A percentile compares a stretch with the other conserved stretches of the same genome.
Evolutionary conservation across 2,329 filamentous ascomycete species (phyloP).

Genomic region (Elsinoe batatas): DNA sequence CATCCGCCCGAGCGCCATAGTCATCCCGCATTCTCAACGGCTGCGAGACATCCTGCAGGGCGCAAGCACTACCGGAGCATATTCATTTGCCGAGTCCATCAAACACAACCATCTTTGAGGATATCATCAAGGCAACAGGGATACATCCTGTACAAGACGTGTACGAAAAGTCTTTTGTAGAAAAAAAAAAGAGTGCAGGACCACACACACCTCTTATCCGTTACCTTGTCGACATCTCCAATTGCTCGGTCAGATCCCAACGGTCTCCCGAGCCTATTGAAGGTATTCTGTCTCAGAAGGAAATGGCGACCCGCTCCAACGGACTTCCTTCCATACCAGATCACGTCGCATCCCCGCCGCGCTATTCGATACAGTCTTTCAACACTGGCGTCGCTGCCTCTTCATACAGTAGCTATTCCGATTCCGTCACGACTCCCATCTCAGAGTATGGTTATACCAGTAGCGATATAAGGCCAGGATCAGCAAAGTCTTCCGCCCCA

Average conservation of each 20-base stretch:
- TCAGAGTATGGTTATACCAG: slow-evolving; percentile 12
- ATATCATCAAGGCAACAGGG: too few relatives aligned
- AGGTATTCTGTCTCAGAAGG: neutral
- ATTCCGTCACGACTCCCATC: slow-evolving; percentile 9
- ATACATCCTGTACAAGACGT: too few relatives aligned
- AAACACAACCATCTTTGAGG: neutral
- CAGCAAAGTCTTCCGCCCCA: neutral
- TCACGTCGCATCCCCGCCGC: slow-evolving; percentile 3
- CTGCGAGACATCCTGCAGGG: neutral
- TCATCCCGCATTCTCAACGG: slow-evolving; percentile 6
- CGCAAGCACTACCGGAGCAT: neutral
- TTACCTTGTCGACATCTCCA: slow-evolving; percentile 3
- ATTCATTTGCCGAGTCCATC: neutral
- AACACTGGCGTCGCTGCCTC: neutral
- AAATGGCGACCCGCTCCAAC: slow-evolving; percentile 6
- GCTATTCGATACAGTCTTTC: slow-evolving; percentile 11
- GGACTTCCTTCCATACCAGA: slow-evolving; percentile 11
- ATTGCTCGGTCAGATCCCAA: slow-evolving; percentile 1
- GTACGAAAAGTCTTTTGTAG: neutral
- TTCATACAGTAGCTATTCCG: slow-evolving; percentile 12
- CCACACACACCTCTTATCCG: neutral
- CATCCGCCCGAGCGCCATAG: neutral
- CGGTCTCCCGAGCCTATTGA: neutral
- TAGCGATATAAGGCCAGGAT: slow-evolving; percentile 6
- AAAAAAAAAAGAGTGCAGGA: neutral